Evolutionary conservation across 331 rosid species (phyloP).

Genomic region (Quercus phellos): DNA sequence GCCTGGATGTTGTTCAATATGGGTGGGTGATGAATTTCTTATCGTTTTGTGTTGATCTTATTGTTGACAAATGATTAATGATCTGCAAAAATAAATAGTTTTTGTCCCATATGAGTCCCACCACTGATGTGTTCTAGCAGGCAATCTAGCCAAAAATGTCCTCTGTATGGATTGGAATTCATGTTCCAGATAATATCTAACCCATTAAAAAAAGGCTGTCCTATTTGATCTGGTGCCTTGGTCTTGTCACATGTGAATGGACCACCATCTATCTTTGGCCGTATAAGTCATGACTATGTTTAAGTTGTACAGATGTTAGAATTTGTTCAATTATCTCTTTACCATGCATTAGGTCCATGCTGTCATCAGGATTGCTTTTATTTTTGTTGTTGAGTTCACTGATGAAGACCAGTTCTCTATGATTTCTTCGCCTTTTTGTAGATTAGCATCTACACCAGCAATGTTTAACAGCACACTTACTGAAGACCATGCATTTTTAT

Average conservation of each 20-base stretch:
- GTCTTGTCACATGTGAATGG: background rate
- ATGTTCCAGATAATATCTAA: background rate
- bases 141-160: slow-evolving; percentile 4
- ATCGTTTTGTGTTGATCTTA: background rate
- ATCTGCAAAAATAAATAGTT: background rate
- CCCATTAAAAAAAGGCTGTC: background rate
- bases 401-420: slow-evolving; percentile 6
- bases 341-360: background rate
- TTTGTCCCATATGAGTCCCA: slow-evolving; percentile 5
- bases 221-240: background rate
- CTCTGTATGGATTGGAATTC: slow-evolving; percentile 1
- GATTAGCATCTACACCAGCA: slow-evolving; percentile 95
- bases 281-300: background rate
- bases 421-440: slow-evolving; percentile 29
- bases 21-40: slow-evolving; percentile 54
- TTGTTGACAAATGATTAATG: slow-evolving; percentile 6
- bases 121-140: background rate
- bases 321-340: background rate
- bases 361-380: background rate
- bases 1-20: slow-evolving; percentile 77
- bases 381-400: background rate
- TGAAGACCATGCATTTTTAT: slow-evolving; percentile 45
- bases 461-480: slow-evolving; percentile 92
- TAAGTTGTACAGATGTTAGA: background rate
- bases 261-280: background rate